phyloP scores from a whole-genome alignment of 1,284 basidiomycete species.

The Exobasidium rhododendri region DNA sequence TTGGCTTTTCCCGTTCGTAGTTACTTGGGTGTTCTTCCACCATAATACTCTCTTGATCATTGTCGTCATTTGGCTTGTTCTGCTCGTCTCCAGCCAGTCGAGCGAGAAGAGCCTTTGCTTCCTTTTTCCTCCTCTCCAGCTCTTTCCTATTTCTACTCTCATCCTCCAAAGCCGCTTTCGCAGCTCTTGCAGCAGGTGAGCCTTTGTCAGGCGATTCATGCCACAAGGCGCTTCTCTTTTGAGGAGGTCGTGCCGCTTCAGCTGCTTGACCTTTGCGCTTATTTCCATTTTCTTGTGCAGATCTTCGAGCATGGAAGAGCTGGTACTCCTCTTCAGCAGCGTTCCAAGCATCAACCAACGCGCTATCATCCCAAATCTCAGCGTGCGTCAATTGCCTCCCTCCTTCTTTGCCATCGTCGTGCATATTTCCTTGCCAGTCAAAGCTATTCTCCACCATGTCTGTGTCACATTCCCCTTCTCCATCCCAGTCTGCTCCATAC shows the following conservation, averaged over 20 bases:
- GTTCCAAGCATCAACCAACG: slow-evolving; percentile 14
- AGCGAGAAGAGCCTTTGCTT: slow-evolving; percentile 9
- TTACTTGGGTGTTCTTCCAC: too few relatives aligned
- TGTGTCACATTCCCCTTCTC: background rate
- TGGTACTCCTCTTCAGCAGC: slow-evolving; percentile 19
- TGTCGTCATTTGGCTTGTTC: too few relatives aligned
- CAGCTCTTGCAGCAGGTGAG: background rate
- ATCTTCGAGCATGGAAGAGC: slow-evolving; percentile 3
- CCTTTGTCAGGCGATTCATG: slow-evolving; percentile 14
- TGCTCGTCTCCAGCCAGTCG: slow-evolving; percentile 4
- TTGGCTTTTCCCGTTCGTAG: too few relatives aligned
- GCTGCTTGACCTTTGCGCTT: background rate
- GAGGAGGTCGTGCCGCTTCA: background rate
- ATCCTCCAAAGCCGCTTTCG: slow-evolving; percentile 1
- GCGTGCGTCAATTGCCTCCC: slow-evolving; percentile 9
- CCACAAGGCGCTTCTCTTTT: slow-evolving; percentile 11
- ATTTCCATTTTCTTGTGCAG: background rate
- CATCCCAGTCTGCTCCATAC: background rate
- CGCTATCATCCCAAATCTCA: slow-evolving; percentile 20
- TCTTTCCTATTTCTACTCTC: slow-evolving; percentile 1
- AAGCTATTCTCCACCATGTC: background rate
- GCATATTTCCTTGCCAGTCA: slow-evolving; percentile 2
- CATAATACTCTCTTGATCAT: too few relatives aligned
- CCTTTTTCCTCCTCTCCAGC: background rate
- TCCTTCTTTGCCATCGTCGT: background rate